Conservation (phyloP, 495 filamentous ascomycete genomes). For the Achaetomiella virescens region DNA sequence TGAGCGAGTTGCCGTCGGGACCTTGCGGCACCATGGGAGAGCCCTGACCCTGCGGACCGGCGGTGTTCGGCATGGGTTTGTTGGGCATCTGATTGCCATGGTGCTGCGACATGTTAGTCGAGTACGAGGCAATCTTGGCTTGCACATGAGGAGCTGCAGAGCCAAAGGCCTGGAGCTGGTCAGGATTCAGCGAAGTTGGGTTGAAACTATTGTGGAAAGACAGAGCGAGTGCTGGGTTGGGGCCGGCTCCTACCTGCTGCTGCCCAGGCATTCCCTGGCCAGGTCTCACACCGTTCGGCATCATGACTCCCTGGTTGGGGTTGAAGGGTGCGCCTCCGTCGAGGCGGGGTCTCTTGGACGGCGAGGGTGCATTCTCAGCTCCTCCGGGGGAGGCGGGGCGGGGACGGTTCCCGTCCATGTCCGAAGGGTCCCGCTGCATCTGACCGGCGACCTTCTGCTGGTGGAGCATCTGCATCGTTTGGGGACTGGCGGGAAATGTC, state of each 20-base stretch:
- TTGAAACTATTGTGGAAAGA: slow-evolving; percentile 73
- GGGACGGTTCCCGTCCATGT: slow-evolving; percentile 77
- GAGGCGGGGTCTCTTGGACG: slow-evolving; percentile 84
- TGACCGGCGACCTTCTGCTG: slow-evolving; percentile 57
- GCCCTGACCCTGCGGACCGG: slow-evolving; percentile 55
- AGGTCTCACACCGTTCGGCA: slow-evolving; percentile 64
- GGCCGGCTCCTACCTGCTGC: slow-evolving; percentile 61
- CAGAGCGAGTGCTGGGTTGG: slow-evolving; percentile 49
- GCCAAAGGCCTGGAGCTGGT: slow-evolving; percentile 71
- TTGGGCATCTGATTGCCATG: slow-evolving; percentile 72
- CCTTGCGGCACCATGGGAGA: slow-evolving; percentile 74
- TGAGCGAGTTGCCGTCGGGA: slow-evolving; percentile 57
- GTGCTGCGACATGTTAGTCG: slow-evolving; percentile 73
- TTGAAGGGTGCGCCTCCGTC: slow-evolving; percentile 63
- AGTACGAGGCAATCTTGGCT: slow-evolving; percentile 80
- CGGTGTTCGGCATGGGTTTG: slow-evolving; percentile 51
- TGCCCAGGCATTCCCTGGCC: slow-evolving; percentile 65
- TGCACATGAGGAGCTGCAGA: slow-evolving; percentile 54
- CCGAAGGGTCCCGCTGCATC: slow-evolving; percentile 81
- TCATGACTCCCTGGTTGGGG: slow-evolving; percentile 60
- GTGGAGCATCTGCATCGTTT: slow-evolving; percentile 59
- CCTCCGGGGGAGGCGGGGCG: slow-evolving; percentile 75
- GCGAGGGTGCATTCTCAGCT: slow-evolving; percentile 83
- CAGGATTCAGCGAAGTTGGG: slow-evolving; percentile 62
- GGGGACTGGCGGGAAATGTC: slow-evolving; percentile 45